Percentiles rank a stretch among this genome's conserved stretches.
Conservation (phyloP, 2,329 filamentous ascomycete genomes). For the Trichophyton rubrum region DNA sequence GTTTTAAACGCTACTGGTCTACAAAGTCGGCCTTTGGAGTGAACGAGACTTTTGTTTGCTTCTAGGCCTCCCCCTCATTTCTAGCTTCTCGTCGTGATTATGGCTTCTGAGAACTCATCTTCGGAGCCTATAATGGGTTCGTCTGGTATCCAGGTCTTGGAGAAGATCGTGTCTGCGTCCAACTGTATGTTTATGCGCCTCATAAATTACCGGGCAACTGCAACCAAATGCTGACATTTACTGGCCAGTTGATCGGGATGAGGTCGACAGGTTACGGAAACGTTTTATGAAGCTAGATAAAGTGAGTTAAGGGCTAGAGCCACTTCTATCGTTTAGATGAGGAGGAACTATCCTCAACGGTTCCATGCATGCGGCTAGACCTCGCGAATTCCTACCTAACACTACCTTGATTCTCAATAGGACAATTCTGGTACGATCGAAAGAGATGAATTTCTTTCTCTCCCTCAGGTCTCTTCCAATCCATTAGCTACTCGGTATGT, state of each 20-base stretch:
- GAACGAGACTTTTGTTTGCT: not conserved
- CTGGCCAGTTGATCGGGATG: slow-evolving; percentile 76
- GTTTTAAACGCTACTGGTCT: not conserved
- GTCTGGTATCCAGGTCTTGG: slow-evolving; percentile 57
- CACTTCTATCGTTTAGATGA: not conserved
- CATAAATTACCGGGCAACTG: slow-evolving; percentile 1
- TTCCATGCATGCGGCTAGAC: not conserved
- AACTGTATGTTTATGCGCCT: slow-evolving; percentile 57
- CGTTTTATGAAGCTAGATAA: slow-evolving; percentile 99
- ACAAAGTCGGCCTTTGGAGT: not conserved
- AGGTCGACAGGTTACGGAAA: slow-evolving; percentile 90
- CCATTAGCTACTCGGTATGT: slow-evolving; percentile 79
- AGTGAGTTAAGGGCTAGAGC: slow-evolving; percentile 36
- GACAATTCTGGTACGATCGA: slow-evolving; percentile 98
- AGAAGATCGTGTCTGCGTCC: slow-evolving; percentile 89
- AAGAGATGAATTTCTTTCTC: slow-evolving; percentile 91
- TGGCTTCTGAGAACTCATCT: slow-evolving; percentile 29
- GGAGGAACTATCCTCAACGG: not conserved
- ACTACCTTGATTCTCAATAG: slow-evolving; percentile 35
- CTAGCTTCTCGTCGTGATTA: not conserved
- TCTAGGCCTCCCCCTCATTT: not conserved
- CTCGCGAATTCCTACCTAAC: not conserved
- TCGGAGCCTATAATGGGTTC: slow-evolving; percentile 23
- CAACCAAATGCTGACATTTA: not conserved
- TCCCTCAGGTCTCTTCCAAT: slow-evolving; percentile 96